phyloP scores from a whole-genome alignment of 2,329 filamentous ascomycete genomes.

The Neofusicoccum laricinum region DNA sequence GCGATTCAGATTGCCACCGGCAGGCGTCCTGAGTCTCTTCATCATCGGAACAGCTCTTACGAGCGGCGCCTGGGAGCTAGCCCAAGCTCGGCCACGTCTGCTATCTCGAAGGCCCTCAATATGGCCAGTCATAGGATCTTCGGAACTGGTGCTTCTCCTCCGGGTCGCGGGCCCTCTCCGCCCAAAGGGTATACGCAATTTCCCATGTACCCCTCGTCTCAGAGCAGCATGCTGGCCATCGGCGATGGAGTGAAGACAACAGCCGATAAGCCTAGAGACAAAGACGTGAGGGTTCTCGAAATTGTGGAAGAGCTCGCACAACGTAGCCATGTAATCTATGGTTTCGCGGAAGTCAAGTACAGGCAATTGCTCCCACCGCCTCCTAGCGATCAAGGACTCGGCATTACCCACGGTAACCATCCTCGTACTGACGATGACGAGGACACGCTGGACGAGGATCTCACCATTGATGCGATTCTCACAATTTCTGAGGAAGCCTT shows the following conservation, averaged over 20 bases:
- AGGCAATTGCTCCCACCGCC: constrained; percentile 90
- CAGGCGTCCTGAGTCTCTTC: constrained; percentile 58
- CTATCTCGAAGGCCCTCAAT: constrained; percentile 91
- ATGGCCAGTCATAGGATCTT: constrained; percentile 79
- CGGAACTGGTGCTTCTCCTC: constrained; percentile 67
- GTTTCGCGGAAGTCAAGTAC: constrained; percentile 97
- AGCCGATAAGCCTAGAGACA: constrained; percentile 58
- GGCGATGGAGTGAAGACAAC: constrained; percentile 62
- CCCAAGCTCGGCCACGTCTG: constrained; percentile 78
- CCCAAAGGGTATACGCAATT: constrained; percentile 77
- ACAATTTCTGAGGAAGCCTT: constrained; percentile 89
- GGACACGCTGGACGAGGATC: constrained; percentile 67
- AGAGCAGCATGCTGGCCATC: constrained; percentile 62
- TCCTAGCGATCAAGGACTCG: constrained; percentile 69
- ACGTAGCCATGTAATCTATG: constrained; percentile 91
- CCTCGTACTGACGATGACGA: constrained; percentile 49
- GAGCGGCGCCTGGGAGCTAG: constrained; percentile 73
- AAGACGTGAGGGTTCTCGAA: constrained; percentile 75
- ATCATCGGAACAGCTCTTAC: constrained; percentile 76
- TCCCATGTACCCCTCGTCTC: constrained; percentile 73
- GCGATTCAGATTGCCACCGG: constrained; percentile 72
- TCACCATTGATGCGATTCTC: constrained; percentile 83
- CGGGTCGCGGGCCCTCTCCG: constrained; percentile 64
- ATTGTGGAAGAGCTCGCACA: constrained; percentile 89
- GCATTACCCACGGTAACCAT: constrained; percentile 43